Conservation (phyloP, 768 basidiomycete species). For the Dacryopinax primogenitus region DNA sequence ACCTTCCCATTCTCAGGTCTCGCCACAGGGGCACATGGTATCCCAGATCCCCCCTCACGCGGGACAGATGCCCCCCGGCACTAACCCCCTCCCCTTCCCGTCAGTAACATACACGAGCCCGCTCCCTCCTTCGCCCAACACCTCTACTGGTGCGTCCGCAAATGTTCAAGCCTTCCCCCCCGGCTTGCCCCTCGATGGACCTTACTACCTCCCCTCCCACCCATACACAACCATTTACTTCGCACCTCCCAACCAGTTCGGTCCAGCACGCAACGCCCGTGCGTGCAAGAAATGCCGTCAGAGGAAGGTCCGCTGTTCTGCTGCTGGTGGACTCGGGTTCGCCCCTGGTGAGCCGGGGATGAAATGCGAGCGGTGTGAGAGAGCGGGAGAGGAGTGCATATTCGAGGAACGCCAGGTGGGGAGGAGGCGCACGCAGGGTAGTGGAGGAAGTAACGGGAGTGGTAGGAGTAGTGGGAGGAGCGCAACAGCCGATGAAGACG, state of each 20-base stretch:
- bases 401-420: slow-evolving; percentile 4
- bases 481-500: not conserved
- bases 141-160: not conserved
- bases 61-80: not conserved
- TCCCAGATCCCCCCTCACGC: not conserved
- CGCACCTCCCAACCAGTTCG: slow-evolving; percentile 1
- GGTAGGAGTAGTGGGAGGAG: not conserved
- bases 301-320: not conserved
- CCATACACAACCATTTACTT: slow-evolving; percentile 5
- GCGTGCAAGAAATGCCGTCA: slow-evolving; percentile 8
- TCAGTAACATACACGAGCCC: not conserved
- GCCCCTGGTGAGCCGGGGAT: slow-evolving; percentile 4
- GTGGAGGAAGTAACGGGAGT: not conserved
- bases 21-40: not conserved
- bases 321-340: not conserved
- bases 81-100: not conserved
- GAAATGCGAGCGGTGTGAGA: slow-evolving; percentile 4
- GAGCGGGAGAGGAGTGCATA: not conserved
- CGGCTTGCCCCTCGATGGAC: not conserved
- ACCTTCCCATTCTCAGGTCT: not conserved
- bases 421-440: not conserved
- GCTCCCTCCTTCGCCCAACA: not conserved
- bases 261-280: not conserved
- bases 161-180: not conserved
- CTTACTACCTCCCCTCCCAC: slow-evolving; percentile 4